phyloP scores from a whole-genome alignment of 805 yeast genomes.

The Kluyveromyces aestuarii region DNA sequence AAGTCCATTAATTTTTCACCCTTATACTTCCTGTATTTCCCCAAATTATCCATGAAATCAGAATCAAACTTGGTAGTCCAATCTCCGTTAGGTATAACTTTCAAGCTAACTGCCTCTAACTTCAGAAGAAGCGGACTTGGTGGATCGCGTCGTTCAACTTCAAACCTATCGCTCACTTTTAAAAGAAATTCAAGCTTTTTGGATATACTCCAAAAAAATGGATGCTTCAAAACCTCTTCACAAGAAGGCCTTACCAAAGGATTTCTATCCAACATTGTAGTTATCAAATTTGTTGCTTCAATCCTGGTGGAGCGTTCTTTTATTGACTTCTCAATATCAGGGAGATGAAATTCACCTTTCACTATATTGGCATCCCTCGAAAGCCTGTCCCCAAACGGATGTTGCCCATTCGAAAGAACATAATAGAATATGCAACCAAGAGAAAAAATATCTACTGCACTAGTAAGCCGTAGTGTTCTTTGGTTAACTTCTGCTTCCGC shows the following conservation, averaged over 20 bases:
- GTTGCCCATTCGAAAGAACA: slow-evolving; percentile 71
- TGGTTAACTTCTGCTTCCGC: slow-evolving; percentile 32
- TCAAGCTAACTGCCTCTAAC: slow-evolving; percentile 44
- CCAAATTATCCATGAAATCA: slow-evolving; percentile 72
- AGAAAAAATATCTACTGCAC: slow-evolving; percentile 89
- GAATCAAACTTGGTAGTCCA: slow-evolving; percentile 73
- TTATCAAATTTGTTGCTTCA: slow-evolving; percentile 68
- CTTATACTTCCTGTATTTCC: slow-evolving; percentile 84
- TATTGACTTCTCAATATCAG: slow-evolving; percentile 27
- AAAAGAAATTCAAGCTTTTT: slow-evolving; percentile 76
- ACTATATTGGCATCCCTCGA: slow-evolving; percentile 83
- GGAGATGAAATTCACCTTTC: slow-evolving; percentile 49
- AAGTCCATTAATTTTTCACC: slow-evolving; percentile 74
- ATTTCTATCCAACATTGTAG: slow-evolving; percentile 58
- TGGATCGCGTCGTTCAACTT: slow-evolving; percentile 73
- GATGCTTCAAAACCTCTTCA: slow-evolving; percentile 61
- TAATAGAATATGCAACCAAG: slow-evolving; percentile 92
- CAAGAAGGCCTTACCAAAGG: slow-evolving; percentile 72
- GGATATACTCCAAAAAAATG: slow-evolving; percentile 73
- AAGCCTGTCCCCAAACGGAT: slow-evolving; percentile 93
- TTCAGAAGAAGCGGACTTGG: slow-evolving; percentile 49
- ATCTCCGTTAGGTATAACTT: slow-evolving; percentile 50
- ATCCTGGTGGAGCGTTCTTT: slow-evolving; percentile 22
- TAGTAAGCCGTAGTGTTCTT: slow-evolving; percentile 46
- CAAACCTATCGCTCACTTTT: slow-evolving; percentile 86